Conservation (phyloP, 1,284 basidiomycete species). For the Papiliotrema flavescens region DNA sequence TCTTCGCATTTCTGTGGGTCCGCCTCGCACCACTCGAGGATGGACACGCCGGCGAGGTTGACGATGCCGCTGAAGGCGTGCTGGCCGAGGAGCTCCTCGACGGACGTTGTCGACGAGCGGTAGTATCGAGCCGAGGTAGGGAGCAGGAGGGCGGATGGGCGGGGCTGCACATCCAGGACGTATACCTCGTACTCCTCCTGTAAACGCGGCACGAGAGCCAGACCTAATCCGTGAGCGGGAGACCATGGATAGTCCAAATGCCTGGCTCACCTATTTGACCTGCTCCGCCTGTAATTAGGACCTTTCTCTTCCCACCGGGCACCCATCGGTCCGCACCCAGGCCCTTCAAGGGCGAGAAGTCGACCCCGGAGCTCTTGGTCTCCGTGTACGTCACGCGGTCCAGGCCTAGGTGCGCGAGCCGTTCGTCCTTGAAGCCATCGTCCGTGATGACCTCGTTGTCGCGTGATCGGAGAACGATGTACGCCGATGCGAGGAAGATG, state of each 20-base stretch:
- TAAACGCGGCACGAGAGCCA: constrained; percentile 25
- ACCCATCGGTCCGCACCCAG: constrained; percentile 9
- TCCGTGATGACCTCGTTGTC: not conserved
- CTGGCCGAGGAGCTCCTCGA: constrained; percentile 19
- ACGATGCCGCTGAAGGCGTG: constrained; percentile 36
- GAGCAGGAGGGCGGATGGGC: constrained; percentile 16
- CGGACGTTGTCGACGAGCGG: constrained; percentile 20
- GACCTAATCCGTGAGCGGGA: constrained; percentile 16
- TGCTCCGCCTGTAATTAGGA: constrained; percentile 44
- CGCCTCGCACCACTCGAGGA: constrained; percentile 38
- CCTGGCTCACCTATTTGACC: constrained; percentile 33
- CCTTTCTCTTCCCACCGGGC: constrained; percentile 17
- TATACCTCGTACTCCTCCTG: constrained; percentile 27
- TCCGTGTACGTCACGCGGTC: not conserved
- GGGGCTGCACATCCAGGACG: constrained; percentile 28
- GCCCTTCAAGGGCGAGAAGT: constrained; percentile 4
- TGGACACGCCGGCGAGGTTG: constrained; percentile 41
- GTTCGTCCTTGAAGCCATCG: not conserved
- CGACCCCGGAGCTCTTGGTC: not conserved
- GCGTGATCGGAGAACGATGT: not conserved
- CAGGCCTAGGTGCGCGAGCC: not conserved
- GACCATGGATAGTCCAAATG: too few species aligned
- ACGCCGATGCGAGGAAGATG: not conserved
- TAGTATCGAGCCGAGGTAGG: constrained; percentile 18
- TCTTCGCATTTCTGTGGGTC: constrained; percentile 33